Percentiles rank a stretch among this genome's conserved stretches.
Evolutionary conservation across 805 yeast genomes (phyloP).

Genomic region (Kluyveromyces aestuarii): DNA sequence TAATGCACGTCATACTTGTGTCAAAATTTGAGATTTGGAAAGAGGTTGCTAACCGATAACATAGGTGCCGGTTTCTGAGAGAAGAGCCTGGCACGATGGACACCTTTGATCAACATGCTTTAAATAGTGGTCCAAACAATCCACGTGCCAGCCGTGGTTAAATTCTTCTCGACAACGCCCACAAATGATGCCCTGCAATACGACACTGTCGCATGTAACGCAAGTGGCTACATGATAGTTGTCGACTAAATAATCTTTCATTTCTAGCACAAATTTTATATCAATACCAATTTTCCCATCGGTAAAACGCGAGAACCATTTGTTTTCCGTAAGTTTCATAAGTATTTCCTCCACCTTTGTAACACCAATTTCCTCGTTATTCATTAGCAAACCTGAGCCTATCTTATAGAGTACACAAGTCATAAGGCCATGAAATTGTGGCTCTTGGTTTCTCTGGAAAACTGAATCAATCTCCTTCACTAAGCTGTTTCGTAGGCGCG

Average conservation of each 20-base stretch:
- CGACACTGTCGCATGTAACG: conserved; percentile 14
- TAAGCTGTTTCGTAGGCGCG: neutral
- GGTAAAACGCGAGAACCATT: conserved; percentile 21
- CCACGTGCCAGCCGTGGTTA: conserved; percentile 21
- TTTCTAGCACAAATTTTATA: conserved; percentile 17
- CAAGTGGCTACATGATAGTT: conserved; percentile 15
- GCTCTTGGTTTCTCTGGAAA: conserved; percentile 5
- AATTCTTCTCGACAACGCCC: conserved; percentile 1
- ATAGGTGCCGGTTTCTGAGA: neutral
- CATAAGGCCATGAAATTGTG: neutral
- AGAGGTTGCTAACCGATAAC: neutral
- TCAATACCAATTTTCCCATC: conserved; percentile 21
- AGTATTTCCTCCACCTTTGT: conserved; percentile 15
- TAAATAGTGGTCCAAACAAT: conserved; percentile 24
- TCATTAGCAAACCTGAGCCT: conserved; percentile 15
- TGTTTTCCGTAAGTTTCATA: conserved; percentile 13
- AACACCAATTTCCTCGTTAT: conserved; percentile 12
- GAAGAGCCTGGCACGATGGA: conserved; percentile 1
- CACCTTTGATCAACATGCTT: conserved; percentile 19
- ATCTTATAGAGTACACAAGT: conserved; percentile 10
- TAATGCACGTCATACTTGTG: neutral
- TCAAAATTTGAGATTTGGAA: neutral
- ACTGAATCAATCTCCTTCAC: conserved; percentile 13
- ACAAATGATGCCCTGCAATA: conserved; percentile 20
- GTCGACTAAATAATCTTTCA: conserved; percentile 16